Base-by-base conservation (phyloP, 2,329 filamentous ascomycete genomes). In the Thermothelomyces thermophilus region DNA sequence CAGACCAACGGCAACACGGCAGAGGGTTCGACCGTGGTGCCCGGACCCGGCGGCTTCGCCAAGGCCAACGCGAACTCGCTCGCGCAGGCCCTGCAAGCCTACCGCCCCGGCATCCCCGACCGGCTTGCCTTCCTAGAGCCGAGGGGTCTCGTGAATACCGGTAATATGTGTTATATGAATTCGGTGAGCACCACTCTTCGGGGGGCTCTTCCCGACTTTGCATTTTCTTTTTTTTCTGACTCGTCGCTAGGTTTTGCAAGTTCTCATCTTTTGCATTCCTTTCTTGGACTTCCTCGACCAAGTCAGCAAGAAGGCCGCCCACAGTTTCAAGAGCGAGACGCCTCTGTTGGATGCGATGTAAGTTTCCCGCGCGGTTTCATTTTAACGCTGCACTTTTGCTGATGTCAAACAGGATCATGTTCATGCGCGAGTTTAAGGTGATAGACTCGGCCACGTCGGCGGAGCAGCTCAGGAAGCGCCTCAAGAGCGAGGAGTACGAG, bases 131-230 rank as follows among this genome's bases (percentile, higher is more conserved):
- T 96, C 63, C 76, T 98, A 44, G 89, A 97, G 69, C 93, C 93
- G 44, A 82, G 91, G 58, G 93, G 93, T 42, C 78, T 98, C 63
- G 87, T 95, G 59, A 98, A 98, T 70, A 94, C 91, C 35, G 93
- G 93, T 43, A 97, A 98, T 65, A 94, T 97, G 87, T 98, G 93
- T 70, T 98, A 98, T 71, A 97, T 98, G 93, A 98, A 97, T 73
- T 96, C 93, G 56, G 91, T 95, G 76, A 71, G 87, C n/a, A 7
- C 10, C 14, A 41, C 8, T 19, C 19, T 10, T 1, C 13, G 1
- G 48, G 58, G 52, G n/a, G n/a, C n/a, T n/a, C n/a, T n/a, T n/a
- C n/a, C n/a, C n/a, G n/a, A n/a, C n/a, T n/a, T n/a, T n/a, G n/a
- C n/a, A n/a, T n/a, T n/a, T n/a, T n/a, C n/a, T n/a, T n/a, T n/a